A percentile compares a stretch with the other conserved stretches of the same genome.
phyloP scores from a whole-genome alignment of 2,329 filamentous ascomycete species.

The Trichoderma oligosporum region DNA sequence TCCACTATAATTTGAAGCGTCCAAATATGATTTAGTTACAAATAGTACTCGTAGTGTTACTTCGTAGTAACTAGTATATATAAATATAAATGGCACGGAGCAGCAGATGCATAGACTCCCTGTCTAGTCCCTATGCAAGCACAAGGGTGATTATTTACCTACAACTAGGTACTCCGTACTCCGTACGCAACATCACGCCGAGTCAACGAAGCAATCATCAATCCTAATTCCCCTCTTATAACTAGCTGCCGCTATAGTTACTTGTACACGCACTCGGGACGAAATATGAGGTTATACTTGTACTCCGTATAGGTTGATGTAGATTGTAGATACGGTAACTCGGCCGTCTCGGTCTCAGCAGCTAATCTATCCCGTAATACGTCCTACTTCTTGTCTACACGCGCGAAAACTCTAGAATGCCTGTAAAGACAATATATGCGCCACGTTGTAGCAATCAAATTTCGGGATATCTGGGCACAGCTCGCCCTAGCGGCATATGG shows the following conservation, averaged over 20 bases:
- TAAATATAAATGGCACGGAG: background rate
- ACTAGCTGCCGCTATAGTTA: too few relatives aligned
- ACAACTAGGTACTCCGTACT: too few relatives aligned
- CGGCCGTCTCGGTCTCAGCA: too few relatives aligned
- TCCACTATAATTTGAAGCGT: too few relatives aligned
- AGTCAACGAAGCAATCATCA: constrained; percentile 8
- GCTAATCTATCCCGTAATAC: too few relatives aligned
- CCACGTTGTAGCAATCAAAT: constrained; percentile 13
- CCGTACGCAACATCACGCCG: background rate
- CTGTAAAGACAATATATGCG: background rate
- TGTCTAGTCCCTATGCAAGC: constrained; percentile 8
- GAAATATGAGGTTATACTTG: background rate
- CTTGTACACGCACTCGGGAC: background rate
- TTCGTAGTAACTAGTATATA: background rate
- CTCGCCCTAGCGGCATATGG: constrained; percentile 13
- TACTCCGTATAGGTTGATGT: too few relatives aligned
- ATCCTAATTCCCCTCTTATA: too few relatives aligned
- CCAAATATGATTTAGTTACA: too few relatives aligned
- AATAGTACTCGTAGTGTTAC: too few relatives aligned
- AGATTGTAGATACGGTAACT: too few relatives aligned
- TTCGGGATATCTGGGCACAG: constrained; percentile 10
- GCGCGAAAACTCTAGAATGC: too few relatives aligned
- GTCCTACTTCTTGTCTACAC: too few relatives aligned
- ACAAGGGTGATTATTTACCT: background rate
- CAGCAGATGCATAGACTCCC: background rate